Evolutionary conservation across 805 yeast genomes (phyloP), one percentile per base, ranked within the genome.

Genomic region (Hanseniaspora meyeri): DNA sequence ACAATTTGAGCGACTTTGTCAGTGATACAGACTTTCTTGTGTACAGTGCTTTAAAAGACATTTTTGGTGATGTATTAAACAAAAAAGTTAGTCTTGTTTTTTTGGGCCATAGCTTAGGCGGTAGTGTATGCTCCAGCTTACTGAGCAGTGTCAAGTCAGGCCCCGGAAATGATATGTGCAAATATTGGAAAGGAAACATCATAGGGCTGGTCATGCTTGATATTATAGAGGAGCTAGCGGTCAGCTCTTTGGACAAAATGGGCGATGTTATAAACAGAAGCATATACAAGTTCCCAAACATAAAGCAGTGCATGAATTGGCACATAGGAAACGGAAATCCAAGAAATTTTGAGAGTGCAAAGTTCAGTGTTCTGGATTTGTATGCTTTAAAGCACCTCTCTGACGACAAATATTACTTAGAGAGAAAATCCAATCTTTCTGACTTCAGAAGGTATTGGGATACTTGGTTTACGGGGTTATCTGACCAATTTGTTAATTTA

Each of bases 41-140:
- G 0, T 63, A 65, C 3, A 59, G 68, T 34, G 74, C 85, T 49
- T 60, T 72, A 24, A 19, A 52, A 1, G 50, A 48, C 0, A 42
- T 61, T 17, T 58, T 64, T 3, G 20, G 39, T 5, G 6, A 43
- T 27, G 14, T 14, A 6, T 16, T 50, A 7, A 24, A 34, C 2
- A 52, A 54, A 11, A 60, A 60, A 32, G 58, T 69, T 17, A 62
- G 74, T 1, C 29, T 87, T 2, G 77, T 83, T 54, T 69, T 89
- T 1, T 73, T 90, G 4, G 97, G 97, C 0, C 98, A 91, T 68
- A 87, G 96, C 1, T 72, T 95, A 36, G 99, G 98, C 5, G 99
- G 97, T 0, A 77, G 96, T 0, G 81, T 93, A 3, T 71, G 88
- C 36, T 77, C 95, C 0, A 75, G 75, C 43, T 76, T 78, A 1